Conservation (phyloP, 371 early-diverging fungal genomes). For the Fennellomyces sp. region DNA sequence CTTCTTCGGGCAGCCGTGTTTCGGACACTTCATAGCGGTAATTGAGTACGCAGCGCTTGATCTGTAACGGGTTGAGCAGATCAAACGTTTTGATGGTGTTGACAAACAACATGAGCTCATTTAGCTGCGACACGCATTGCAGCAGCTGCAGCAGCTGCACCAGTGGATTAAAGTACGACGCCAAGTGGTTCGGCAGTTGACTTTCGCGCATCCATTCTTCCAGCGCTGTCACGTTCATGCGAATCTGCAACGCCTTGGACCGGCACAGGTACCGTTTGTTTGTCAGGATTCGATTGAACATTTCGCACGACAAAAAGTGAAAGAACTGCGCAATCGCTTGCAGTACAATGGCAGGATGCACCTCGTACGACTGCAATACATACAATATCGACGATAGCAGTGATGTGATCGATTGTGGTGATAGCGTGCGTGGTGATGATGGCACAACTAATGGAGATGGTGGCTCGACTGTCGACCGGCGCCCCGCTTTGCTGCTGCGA, state of each 20-base stretch:
- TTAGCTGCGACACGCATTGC: slow-evolving; percentile 75
- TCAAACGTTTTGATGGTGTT: slow-evolving; percentile 71
- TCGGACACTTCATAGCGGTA: slow-evolving; percentile 92
- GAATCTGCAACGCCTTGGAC: slow-evolving; percentile 81
- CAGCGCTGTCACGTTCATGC: slow-evolving; percentile 78
- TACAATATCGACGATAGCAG: slow-evolving; percentile 63
- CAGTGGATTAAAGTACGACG: slow-evolving; percentile 65
- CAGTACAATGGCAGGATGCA: slow-evolving; percentile 73
- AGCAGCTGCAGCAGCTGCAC: slow-evolving; percentile 84
- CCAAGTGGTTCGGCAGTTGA: slow-evolving; percentile 2
- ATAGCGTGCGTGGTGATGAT: slow-evolving; percentile 17
- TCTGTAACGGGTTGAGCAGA: slow-evolving; percentile 70
- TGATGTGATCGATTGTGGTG: slow-evolving; percentile 67
- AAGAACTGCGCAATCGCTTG: slow-evolving; percentile 76
- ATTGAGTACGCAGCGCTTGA: slow-evolving; percentile 67
- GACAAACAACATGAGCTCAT: slow-evolving; percentile 69
- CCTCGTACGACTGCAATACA: slow-evolving; percentile 60
- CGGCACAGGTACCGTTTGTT: slow-evolving; percentile 77
- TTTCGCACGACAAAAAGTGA: slow-evolving; percentile 72
- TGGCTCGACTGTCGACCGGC: slow-evolving; percentile 2
- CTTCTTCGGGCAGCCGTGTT: slow-evolving; percentile 63
- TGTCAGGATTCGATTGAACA: slow-evolving; percentile 83
- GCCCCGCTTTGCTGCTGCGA: slow-evolving; percentile 17
- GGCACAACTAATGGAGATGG: not conserved
- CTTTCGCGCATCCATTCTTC: slow-evolving; percentile 81